A percentile compares a stretch with the other conserved stretches of the same genome.
Evolutionary conservation across 208 protist genomes (phyloP).

Genomic region (Tritrichomonas foetus): DNA sequence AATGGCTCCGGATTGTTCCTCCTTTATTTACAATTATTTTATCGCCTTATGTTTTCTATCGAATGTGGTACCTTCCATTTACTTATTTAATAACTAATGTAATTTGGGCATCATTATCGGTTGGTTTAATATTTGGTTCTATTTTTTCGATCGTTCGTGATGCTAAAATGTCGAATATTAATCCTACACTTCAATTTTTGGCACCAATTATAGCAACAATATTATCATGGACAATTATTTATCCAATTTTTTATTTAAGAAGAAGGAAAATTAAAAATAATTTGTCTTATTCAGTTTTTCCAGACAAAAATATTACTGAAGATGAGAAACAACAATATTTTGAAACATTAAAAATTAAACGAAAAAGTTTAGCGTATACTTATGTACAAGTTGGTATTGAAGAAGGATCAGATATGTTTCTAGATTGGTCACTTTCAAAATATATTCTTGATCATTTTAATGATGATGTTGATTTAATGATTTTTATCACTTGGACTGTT

Average conservation of each 20-base stretch:
- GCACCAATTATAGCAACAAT: too few species aligned
- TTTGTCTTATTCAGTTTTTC: background rate
- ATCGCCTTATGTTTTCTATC: too few species aligned
- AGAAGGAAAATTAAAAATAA: background rate
- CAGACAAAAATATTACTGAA: background rate
- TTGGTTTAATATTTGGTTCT: too few species aligned
- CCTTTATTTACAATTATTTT: too few species aligned
- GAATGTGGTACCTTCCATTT: too few species aligned
- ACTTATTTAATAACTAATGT: too few species aligned
- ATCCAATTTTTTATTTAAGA: background rate
- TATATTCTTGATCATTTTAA: background rate
- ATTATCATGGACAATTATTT: background rate
- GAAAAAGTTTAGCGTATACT: background rate
- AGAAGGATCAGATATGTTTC: background rate
- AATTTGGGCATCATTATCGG: too few species aligned
- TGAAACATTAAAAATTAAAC: background rate
- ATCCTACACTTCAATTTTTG: too few species aligned
- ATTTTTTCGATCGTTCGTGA: too few species aligned
- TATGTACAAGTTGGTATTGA: background rate
- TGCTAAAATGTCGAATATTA: too few species aligned
- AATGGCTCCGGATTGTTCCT: too few species aligned
- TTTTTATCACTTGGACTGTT: background rate
- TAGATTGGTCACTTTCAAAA: background rate
- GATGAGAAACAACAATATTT: background rate
- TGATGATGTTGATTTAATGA: background rate